Conservation (phyloP, 1,284 basidiomycete species). For the Athelia sp. region DNA sequence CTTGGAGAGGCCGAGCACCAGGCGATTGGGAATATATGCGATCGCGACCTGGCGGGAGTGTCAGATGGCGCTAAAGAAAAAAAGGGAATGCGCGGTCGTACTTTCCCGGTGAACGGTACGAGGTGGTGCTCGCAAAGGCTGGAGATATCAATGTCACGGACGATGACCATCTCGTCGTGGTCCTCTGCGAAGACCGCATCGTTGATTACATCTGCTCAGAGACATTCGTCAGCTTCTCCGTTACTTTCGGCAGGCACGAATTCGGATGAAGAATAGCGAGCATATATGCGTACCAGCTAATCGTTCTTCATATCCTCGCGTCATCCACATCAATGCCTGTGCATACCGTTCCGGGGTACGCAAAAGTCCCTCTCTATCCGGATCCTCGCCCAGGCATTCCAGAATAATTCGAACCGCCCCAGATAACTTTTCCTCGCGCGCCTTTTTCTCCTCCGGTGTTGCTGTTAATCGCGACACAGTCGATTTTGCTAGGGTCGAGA, state of each 20-base stretch:
- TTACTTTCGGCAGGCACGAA: constrained; percentile 1
- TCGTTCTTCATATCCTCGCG: constrained; percentile 95
- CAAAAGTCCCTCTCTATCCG: constrained; percentile 86
- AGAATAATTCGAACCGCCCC: constrained; percentile 88
- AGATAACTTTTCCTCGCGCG: constrained; percentile 75
- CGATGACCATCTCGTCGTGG: constrained; percentile 99
- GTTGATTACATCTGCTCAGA: constrained; percentile 85
- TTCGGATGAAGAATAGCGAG: constrained; percentile 5
- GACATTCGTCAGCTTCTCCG: neutral
- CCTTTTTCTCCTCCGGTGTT: constrained; percentile 66
- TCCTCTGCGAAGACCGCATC: constrained; percentile 99
- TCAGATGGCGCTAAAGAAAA: constrained; percentile 7
- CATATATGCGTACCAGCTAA: constrained; percentile 58
- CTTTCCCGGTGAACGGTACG: constrained; percentile 98
- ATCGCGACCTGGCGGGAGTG: constrained; percentile 48
- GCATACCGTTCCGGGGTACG: constrained; percentile 96
- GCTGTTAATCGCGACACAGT: constrained; percentile 82
- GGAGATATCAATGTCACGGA: constrained; percentile 96
- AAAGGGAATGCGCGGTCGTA: constrained; percentile 34
- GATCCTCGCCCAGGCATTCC: constrained; percentile 98
- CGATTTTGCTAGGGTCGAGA: constrained; percentile 67
- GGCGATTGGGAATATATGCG: constrained; percentile 94
- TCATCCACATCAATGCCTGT: constrained; percentile 99
- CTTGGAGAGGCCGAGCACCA: constrained; percentile 96
- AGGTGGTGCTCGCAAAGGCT: constrained; percentile 98